A percentile compares a stretch with the other conserved stretches of the same genome.
phyloP scores from a whole-genome alignment of 208 protist species.

The Blastocrithidia nonstop region DNA sequence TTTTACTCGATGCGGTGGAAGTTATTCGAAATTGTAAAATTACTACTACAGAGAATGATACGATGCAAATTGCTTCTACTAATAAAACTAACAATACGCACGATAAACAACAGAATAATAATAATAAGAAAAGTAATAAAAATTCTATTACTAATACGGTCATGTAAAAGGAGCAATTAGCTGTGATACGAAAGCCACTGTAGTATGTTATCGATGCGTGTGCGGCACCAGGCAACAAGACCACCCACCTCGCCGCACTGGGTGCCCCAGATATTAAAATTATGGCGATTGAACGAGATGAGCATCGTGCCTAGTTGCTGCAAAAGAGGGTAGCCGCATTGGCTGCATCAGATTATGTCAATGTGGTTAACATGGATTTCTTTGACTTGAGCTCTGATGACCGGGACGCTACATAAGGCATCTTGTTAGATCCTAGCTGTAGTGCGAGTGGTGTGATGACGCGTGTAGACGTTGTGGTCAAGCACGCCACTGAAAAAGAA shows the following conservation, averaged over 20 bases:
- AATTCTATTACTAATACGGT: neutral
- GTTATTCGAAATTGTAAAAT: conserved; percentile 2
- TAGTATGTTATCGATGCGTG: conserved; percentile 85
- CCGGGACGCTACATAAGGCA: conserved; percentile 53
- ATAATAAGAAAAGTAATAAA: neutral
- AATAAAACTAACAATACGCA: too few species aligned
- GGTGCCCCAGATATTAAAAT: conserved; percentile 50
- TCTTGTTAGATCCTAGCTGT: conserved; percentile 87
- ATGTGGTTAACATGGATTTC: conserved; percentile 78
- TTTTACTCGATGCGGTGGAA: conserved; percentile 62
- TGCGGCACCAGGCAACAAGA: conserved; percentile 88
- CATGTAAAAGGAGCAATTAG: neutral
- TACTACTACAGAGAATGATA: too few species aligned
- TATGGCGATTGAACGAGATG: conserved; percentile 77
- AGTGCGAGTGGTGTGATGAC: conserved; percentile 79
- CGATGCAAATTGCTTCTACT: too few species aligned
- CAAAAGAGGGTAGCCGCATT: conserved; percentile 41
- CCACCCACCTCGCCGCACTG: conserved; percentile 70
- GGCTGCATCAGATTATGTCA: conserved; percentile 54
- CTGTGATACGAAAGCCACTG: conserved; percentile 19
- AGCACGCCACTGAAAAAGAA: conserved; percentile 26
- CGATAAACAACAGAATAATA: neutral
- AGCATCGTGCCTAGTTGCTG: conserved; percentile 48
- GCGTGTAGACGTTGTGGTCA: conserved; percentile 63
- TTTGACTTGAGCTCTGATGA: conserved; percentile 63